Base-by-base conservation (phyloP, 306 rosid species). In the Luffa aegyptiaca region DNA sequence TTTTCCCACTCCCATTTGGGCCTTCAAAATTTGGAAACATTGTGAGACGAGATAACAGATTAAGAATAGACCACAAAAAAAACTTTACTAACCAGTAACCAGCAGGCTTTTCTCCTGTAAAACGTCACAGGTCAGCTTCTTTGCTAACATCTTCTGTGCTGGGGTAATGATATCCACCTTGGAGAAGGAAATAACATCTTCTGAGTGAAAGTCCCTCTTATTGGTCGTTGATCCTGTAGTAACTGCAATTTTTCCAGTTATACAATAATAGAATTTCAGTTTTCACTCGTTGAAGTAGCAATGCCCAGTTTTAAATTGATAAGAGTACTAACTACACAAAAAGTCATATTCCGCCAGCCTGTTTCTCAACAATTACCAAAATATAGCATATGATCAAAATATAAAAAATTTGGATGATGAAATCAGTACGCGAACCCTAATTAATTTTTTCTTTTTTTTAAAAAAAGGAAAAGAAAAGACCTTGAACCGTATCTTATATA, bases 1-100 rank as follows among this genome's bases (percentile, higher is more conserved):
- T 95, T 81, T 95, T 95, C 68, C 99, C 99, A 85, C 99, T 95
- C 81, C 99, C 99, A 58, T 95, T 95, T 80, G 99, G 99, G 84
- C 99, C 99, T 95, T 81, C 37, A 72, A 73, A 79, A 10, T 44
- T 69, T 82, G 61, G 57, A 46, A 81, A 49, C 20, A 11, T 63
- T 62, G 58, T 71, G 65, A 76, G 74, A 81, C 46, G 83, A 69
- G 55, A 48, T 53, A 31, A 59, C 41, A 56, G 51, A 80, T 3
- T 65, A 68, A 71, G 26, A 51, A 56, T 72, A 65, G 55, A 13
- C 16, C 49, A 59, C 80, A 46, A 1, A 63, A 39, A 68, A 41
- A 5, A 68, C 58, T 49, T 70, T 58, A 88, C 97, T 56, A 88
- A 95, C 99, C 99, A 72, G 99, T 95, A 82, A 95, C 97, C 79